Percentiles rank a stretch among this genome's conserved stretches.
Evolutionary conservation across 495 filamentous ascomycete genomes (phyloP).

Genomic region (Tuber indicum): DNA sequence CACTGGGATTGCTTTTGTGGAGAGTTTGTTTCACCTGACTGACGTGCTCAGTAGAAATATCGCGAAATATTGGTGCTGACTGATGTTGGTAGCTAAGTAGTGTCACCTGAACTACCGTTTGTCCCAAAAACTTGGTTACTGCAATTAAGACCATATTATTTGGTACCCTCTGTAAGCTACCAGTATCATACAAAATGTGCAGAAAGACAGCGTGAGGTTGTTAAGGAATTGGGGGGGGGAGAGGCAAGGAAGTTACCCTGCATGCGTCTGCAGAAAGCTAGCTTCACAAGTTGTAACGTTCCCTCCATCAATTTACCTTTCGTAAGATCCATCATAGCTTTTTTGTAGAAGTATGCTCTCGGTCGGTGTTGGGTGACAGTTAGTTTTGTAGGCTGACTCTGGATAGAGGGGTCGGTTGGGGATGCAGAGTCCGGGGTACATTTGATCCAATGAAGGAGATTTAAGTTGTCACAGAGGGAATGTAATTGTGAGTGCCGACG

Average conservation of each 20-base stretch:
- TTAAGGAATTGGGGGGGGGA: too few species aligned
- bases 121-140: not conserved
- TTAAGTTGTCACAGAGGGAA: not conserved
- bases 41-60: not conserved
- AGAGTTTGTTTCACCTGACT: not conserved
- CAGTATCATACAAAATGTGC: too few species aligned
- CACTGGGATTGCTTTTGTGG: not conserved
- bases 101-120: not conserved
- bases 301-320: too few species aligned
- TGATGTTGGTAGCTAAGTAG: not conserved
- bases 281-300: too few species aligned
- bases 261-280: too few species aligned
- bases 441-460: not conserved
- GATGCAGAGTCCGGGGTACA: not conserved
- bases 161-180: too few species aligned
- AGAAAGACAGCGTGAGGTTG: too few species aligned
- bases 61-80: not conserved
- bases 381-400: not conserved
- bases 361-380: not conserved
- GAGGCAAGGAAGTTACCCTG: too few species aligned
- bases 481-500: not conserved
- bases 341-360: not conserved
- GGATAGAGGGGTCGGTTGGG: not conserved
- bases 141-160: not conserved
- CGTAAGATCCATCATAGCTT: too few species aligned